Conservation (phyloP, 2,329 filamentous ascomycete species). For the Bipolaris zeicola region DNA sequence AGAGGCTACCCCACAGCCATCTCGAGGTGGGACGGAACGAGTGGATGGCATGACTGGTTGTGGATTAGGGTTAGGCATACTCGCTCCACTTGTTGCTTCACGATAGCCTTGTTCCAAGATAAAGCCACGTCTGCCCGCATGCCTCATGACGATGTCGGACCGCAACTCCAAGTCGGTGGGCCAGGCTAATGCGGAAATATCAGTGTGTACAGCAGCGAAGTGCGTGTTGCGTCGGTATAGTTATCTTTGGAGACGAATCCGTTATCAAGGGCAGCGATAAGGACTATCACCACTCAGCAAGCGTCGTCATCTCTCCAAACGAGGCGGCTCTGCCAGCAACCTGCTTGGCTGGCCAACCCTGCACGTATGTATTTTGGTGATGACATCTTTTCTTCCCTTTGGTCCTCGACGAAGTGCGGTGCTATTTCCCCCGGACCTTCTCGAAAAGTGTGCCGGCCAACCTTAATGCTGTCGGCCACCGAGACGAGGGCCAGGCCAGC, state of each 20-base stretch:
- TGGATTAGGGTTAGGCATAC: slow-evolving; percentile 7
- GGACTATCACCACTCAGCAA: too few relatives aligned
- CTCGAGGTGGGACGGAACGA: slow-evolving; percentile 16
- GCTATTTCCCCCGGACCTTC: background rate
- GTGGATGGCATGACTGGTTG: slow-evolving; percentile 21
- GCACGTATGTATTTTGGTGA: background rate
- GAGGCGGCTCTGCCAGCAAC: slow-evolving; percentile 10
- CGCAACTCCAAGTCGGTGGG: background rate
- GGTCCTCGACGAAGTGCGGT: background rate
- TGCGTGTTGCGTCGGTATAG: background rate
- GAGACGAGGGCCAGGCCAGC: background rate
- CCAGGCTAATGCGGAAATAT: slow-evolving; percentile 6
- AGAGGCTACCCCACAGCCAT: slow-evolving; percentile 25
- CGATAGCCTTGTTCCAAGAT: slow-evolving; percentile 26
- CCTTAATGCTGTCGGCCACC: background rate
- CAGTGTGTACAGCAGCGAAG: background rate
- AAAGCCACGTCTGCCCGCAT: slow-evolving; percentile 27
- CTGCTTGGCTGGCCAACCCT: slow-evolving; percentile 4
- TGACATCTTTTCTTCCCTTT: background rate
- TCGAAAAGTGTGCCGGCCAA: background rate
- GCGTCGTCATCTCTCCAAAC: background rate
- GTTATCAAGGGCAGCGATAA: too few relatives aligned
- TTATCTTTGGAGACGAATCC: slow-evolving; percentile 1
- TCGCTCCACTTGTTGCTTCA: slow-evolving; percentile 23
- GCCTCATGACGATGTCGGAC: slow-evolving; percentile 21